A percentile compares a stretch with the other conserved stretches of the same genome.
These are phyloP conservation scores for Neonectria ditissima DNA, from an alignment of 2,329 filamentous ascomycete genomes.

Conservation along the genomic window DNA sequence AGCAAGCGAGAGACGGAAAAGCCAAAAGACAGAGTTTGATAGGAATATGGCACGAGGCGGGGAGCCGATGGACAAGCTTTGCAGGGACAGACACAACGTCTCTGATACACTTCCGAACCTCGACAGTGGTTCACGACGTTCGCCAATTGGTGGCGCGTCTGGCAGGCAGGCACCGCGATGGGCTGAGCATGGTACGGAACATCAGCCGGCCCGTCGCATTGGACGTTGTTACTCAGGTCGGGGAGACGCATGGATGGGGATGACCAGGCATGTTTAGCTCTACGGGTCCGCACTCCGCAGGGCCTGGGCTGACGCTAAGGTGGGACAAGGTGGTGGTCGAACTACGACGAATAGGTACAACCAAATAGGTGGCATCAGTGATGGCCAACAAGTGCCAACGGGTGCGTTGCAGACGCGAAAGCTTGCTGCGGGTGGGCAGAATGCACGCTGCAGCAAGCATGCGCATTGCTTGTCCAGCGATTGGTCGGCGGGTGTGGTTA, in stretches of 20 bases:
- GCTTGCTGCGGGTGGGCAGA: slow-evolving; percentile 1
- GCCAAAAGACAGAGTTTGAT: slow-evolving; percentile 3
- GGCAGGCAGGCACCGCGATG: slow-evolving; percentile 16
- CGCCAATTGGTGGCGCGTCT: slow-evolving; percentile 16
- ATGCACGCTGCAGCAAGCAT: no score
- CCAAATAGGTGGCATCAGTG: slow-evolving; percentile 32
- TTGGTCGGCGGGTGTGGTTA: slow-evolving; percentile 18
- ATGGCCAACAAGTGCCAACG: slow-evolving; percentile 11
- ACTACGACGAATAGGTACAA: slow-evolving; percentile 30
- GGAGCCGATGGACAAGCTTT: slow-evolving; percentile 8
- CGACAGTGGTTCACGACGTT: slow-evolving; percentile 11
- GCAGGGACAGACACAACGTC: background rate
- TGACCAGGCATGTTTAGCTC: background rate
- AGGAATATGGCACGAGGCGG: slow-evolving; percentile 7
- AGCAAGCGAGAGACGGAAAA: background rate
- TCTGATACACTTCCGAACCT: slow-evolving; percentile 8
- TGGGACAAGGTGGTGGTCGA: slow-evolving; percentile 8
- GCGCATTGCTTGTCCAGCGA: slow-evolving; percentile 20
- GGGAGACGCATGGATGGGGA: slow-evolving; percentile 12
- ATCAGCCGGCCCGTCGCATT: slow-evolving; percentile 14
- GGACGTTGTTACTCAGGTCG: background rate
- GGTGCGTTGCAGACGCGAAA: slow-evolving; percentile 15
- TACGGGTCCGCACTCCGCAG: no score
- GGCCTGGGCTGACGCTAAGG: slow-evolving; percentile 14
- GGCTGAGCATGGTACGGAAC: slow-evolving; percentile 19